Conservation (phyloP, 495 filamentous ascomycete genomes). For the Pyrenopolyporus hunteri region DNA sequence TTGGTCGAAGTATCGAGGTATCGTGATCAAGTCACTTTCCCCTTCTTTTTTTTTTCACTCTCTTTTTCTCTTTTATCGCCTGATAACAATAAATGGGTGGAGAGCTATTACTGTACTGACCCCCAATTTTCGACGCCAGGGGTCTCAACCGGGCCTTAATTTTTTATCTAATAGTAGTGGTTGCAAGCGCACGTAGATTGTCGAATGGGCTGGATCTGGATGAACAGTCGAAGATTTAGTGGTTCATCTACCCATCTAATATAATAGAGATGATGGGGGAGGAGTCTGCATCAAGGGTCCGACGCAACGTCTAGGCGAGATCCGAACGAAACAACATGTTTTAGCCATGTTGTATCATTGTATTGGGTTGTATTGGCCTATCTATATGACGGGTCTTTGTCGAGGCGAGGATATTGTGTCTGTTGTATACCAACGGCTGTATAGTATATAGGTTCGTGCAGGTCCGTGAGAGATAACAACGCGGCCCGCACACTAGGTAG, state of each 20-base stretch:
- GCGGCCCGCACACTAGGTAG: no score
- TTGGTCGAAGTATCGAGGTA: slow-evolving; percentile 20
- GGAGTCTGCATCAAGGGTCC: slow-evolving; percentile 16
- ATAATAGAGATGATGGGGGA: slow-evolving; percentile 9
- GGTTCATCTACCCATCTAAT: slow-evolving; percentile 26
- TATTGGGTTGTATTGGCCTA: not conserved
- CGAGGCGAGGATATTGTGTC: no score
- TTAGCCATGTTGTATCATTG: not conserved
- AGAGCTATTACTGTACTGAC: slow-evolving; percentile 34
- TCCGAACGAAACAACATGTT: slow-evolving; percentile 17
- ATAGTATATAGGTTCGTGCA: no score
- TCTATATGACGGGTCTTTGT: no score
- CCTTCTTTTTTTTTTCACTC: slow-evolving; percentile 6
- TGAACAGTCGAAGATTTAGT: slow-evolving; percentile 19
- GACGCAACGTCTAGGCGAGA: slow-evolving; percentile 21
- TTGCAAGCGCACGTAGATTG: slow-evolving; percentile 23
- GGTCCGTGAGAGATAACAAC: no score
- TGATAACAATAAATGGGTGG: slow-evolving; percentile 30
- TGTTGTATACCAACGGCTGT: no score
- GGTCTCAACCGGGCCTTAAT: slow-evolving; percentile 15
- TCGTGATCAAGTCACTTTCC: slow-evolving; percentile 35
- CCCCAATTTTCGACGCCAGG: slow-evolving; percentile 31
- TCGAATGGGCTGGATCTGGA: slow-evolving; percentile 37
- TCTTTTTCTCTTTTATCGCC: slow-evolving; percentile 12
- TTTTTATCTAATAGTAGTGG: slow-evolving; percentile 8